These are phyloP conservation scores for Paradendryphiella salina DNA, from an alignment of 2,329 filamentous ascomycete genomes.

Conservation along the genomic window DNA sequence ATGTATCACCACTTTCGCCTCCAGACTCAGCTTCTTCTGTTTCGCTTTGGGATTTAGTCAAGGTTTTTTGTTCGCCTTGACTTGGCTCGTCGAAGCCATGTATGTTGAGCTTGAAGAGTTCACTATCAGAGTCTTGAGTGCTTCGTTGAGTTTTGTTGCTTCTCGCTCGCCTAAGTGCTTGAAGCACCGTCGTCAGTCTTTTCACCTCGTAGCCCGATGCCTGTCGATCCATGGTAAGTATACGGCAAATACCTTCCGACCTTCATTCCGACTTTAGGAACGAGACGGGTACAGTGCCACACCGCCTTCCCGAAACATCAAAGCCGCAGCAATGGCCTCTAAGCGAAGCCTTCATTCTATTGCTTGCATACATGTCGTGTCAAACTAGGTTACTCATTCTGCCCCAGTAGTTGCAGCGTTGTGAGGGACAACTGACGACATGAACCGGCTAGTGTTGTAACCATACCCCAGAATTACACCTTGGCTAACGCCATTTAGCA, in stretches of 20 bases:
- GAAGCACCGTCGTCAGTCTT: background rate
- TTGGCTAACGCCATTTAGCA: background rate
- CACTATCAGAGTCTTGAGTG: background rate
- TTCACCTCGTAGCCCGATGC: background rate
- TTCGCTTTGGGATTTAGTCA: too few species aligned
- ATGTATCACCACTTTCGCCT: slow-evolving; percentile 1
- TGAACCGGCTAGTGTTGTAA: slow-evolving; percentile 2
- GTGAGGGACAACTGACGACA: background rate
- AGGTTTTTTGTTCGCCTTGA: too few species aligned
- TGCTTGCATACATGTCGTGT: background rate
- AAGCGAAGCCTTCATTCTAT: slow-evolving; percentile 1
- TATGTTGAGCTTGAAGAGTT: background rate
- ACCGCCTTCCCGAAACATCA: background rate
- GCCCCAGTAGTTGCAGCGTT: slow-evolving; percentile 1
- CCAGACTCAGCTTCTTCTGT: background rate
- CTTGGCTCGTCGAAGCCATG: background rate
- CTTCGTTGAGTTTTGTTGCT: background rate
- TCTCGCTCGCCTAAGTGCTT: background rate
- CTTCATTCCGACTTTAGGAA: background rate
- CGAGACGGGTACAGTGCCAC: background rate
- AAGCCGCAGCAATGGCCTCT: background rate
- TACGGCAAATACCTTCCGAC: background rate
- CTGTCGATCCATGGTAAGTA: background rate
- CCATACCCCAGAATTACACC: background rate
- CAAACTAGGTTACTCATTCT: background rate